A percentile compares a stretch with the other conserved stretches of the same genome.
These are phyloP conservation scores for Penicillium digitatum DNA, from an alignment of 2,329 filamentous ascomycete genomes.

Conservation along the genomic window DNA sequence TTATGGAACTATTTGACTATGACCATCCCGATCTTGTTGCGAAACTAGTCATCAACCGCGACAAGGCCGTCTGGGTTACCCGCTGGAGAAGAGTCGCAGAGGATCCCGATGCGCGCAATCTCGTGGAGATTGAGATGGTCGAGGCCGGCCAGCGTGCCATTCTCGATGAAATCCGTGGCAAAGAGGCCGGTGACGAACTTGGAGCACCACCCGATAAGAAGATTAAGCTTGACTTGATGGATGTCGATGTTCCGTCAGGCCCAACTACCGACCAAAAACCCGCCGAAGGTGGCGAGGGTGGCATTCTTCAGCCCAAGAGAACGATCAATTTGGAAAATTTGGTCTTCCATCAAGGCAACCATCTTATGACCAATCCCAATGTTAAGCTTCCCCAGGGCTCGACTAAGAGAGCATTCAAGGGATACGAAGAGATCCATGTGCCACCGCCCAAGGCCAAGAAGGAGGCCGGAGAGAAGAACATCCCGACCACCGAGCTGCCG, in stretches of 20 bases:
- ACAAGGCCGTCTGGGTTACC: conserved; percentile 95
- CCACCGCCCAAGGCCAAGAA: conserved; percentile 84
- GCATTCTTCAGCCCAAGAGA: conserved; percentile 79
- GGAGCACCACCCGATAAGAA: conserved; percentile 66
- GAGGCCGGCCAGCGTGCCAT: conserved; percentile 83
- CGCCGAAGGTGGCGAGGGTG: conserved; percentile 65
- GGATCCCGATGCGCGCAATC: conserved; percentile 65
- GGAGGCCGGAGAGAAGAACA: conserved; percentile 73
- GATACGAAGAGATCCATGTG: conserved; percentile 97
- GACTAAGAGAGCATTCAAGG: conserved; percentile 92
- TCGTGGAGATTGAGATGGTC: conserved; percentile 85
- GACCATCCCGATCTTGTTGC: conserved; percentile 91
- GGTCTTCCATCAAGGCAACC: conserved; percentile 95
- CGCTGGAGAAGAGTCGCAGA: conserved; percentile 78
- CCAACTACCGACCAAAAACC: conserved; percentile 53
- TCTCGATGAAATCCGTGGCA: conserved; percentile 79
- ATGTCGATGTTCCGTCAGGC: conserved; percentile 70
- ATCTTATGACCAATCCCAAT: conserved; percentile 98
- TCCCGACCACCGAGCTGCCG: conserved; percentile 82
- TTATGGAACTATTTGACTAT: conserved; percentile 98
- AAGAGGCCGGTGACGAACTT: conserved; percentile 54
- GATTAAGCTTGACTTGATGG: conserved; percentile 80
- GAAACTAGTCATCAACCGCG: conserved; percentile 83
- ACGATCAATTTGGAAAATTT: conserved; percentile 93
- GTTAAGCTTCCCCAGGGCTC: conserved; percentile 91